Conservation (phyloP, 1,284 basidiomycete species). For the Termitomyces sp. region DNA sequence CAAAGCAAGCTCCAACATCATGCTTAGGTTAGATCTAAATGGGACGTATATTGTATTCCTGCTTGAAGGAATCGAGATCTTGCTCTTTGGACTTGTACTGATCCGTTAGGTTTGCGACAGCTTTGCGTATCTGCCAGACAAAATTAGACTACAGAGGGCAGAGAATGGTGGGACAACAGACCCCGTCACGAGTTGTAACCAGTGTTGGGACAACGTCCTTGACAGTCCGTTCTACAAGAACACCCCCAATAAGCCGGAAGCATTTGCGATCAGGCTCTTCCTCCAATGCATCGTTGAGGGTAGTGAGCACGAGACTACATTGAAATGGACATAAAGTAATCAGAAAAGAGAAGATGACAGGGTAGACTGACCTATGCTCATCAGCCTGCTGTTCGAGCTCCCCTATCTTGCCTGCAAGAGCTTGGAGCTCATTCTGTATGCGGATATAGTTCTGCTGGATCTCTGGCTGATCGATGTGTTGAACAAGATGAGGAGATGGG, state of each 20-base stretch:
- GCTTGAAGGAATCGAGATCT: slow-evolving; percentile 80
- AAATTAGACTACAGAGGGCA: slow-evolving; percentile 15
- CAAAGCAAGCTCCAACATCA: slow-evolving; percentile 3
- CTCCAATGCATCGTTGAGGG: slow-evolving; percentile 73
- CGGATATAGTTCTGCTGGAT: slow-evolving; percentile 73
- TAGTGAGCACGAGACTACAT: slow-evolving; percentile 81
- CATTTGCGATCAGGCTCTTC: slow-evolving; percentile 89
- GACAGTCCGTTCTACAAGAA: slow-evolving; percentile 94
- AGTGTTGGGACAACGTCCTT: slow-evolving; percentile 91
- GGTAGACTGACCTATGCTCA: slow-evolving; percentile 67
- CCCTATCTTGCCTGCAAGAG: slow-evolving; percentile 84
- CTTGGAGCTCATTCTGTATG: slow-evolving; percentile 80
- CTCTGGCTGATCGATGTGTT: slow-evolving; percentile 53
- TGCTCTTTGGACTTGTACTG: slow-evolving; percentile 87
- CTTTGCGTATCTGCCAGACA: slow-evolving; percentile 65
- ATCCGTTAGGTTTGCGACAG: slow-evolving; percentile 69
- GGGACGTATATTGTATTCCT: slow-evolving; percentile 76
- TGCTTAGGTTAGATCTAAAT: slow-evolving; percentile 32
- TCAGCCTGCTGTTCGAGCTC: slow-evolving; percentile 92
- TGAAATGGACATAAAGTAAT: slow-evolving; percentile 12
- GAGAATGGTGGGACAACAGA: slow-evolving; percentile 33
- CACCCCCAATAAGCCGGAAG: slow-evolving; percentile 94
- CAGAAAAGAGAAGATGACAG: background rate
- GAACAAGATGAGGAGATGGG: slow-evolving; percentile 24
- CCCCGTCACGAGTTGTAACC: slow-evolving; percentile 81